These are phyloP conservation scores for Salvia miltiorrhiza DNA, from an alignment of 257 asterid genomes.

Conservation along the genomic window DNA sequence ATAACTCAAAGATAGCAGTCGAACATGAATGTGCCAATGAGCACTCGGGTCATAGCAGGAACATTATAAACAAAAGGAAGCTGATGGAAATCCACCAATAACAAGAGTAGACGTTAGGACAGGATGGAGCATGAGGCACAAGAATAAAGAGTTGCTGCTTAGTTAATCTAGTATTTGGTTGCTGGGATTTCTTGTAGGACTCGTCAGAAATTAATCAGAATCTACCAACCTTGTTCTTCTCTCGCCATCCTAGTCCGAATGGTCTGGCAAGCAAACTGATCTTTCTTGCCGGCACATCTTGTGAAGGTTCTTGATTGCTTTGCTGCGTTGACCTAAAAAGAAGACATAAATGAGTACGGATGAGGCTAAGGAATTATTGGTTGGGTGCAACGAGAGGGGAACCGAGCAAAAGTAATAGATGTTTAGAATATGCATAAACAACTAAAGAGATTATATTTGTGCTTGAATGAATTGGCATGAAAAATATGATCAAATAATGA, in stretches of 20 bases:
- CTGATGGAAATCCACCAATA: too few relatives aligned
- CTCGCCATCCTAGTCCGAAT: constrained; percentile 79
- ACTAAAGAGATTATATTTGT: not conserved
- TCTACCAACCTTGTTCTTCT: constrained; percentile 65
- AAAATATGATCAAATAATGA: not conserved
- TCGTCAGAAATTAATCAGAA: not conserved
- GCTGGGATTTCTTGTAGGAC: not conserved
- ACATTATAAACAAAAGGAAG: not conserved
- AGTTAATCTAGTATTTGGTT: too few relatives aligned
- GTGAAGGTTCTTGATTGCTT: constrained; percentile 56
- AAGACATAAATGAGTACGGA: not conserved
- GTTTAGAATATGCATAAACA: not conserved
- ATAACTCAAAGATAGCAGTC: not conserved
- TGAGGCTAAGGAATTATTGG: not conserved
- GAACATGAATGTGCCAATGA: not conserved
- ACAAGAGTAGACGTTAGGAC: too few relatives aligned
- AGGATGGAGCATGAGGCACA: too few relatives aligned
- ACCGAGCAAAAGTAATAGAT: not conserved
- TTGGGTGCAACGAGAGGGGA: not conserved
- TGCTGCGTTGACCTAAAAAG: constrained; percentile 58
- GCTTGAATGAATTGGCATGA: not conserved
- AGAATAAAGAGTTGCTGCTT: too few relatives aligned
- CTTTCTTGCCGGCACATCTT: constrained; percentile 62
- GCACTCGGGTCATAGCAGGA: not conserved
- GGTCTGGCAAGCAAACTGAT: constrained; percentile 77